Evolutionary conservation across 2,329 filamentous ascomycete genomes (phyloP), one percentile per base, ranked within the genome.

Genomic region (Aspergillus novoparasiticus): DNA sequence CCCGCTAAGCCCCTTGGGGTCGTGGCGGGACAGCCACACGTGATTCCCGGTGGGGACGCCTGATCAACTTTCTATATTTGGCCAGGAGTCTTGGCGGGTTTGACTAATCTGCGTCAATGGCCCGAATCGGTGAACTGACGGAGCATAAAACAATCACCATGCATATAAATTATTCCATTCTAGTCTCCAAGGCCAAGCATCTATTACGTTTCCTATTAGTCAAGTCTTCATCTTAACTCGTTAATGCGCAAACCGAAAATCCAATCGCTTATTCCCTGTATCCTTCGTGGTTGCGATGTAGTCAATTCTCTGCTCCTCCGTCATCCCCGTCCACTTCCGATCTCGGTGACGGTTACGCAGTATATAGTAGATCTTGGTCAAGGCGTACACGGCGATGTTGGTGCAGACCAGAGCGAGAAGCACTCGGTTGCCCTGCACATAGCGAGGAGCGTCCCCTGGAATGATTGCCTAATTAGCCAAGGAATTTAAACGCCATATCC

Each of bases 391-490:
- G 11, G 64, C 65, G 14, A 75, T 64, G 51, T 74, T 75, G 16
- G 68, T 60, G 6, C 66, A 65, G 28, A 64, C 63, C 2, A 76
- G 57, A 3, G 61, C 65, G 10, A 75, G 53, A 16, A 75, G 63
- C 4, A 67, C 64, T 6, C 80, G 68, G 79, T 83, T 64, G 69
- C 78, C 72, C 80, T 82, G 46, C 75, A 73, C 69, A 82, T 84
- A 71, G 79, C 81, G 39, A 80, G 69, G 59, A 76, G 78, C 71
- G 75, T 82, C 82, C 79, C 0, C 64, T 39, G 3, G 39, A 30
- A 39, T 19, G 19, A 14, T 48, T 68, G 41, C 64, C 61, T 41
- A 45, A 12, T 58, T 11, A 55, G 55, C 48, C 43, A 36, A 62
- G 21, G 16, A 26, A 46, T 39, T 36, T 46, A 46, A 61, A 54